Percentiles rank a stretch among this genome's conserved stretches.
These are phyloP conservation scores for Porosira glacialis DNA, from an alignment of 352 stramenopile genomes.

Conservation along the genomic window DNA sequence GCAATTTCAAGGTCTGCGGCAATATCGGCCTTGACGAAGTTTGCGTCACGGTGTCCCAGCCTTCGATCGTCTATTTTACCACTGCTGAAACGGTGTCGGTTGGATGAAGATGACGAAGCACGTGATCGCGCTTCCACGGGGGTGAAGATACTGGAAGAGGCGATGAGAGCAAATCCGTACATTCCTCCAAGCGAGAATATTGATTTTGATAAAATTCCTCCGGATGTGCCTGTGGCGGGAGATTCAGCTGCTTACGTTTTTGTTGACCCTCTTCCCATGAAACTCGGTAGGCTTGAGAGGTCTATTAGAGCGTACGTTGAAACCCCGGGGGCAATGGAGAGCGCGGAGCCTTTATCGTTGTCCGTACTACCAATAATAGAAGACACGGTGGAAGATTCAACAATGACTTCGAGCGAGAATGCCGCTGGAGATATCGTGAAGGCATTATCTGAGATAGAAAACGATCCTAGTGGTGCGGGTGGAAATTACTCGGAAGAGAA, in stretches of 20 bases:
- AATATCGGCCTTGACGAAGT: slow-evolving; percentile 93
- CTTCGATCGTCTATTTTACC: slow-evolving; percentile 90
- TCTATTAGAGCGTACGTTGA: slow-evolving; percentile 72
- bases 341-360: slow-evolving; percentile 61
- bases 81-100: slow-evolving; percentile 91
- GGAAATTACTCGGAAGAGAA: no score
- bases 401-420: slow-evolving; percentile 3
- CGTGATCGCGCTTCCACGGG: slow-evolving; percentile 73
- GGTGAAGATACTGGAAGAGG: slow-evolving; percentile 65
- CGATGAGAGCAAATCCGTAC: slow-evolving; percentile 70
- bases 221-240: slow-evolving; percentile 56
- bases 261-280: slow-evolving; percentile 73
- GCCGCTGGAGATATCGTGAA: slow-evolving; percentile 42
- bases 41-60: slow-evolving; percentile 89
- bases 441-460: not conserved
- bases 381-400: slow-evolving; percentile 51
- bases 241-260: slow-evolving; percentile 73
- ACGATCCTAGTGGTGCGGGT: no score
- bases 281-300: slow-evolving; percentile 72
- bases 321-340: slow-evolving; percentile 59
- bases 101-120: slow-evolving; percentile 97
- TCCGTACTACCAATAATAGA: slow-evolving; percentile 69
- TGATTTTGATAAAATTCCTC: slow-evolving; percentile 55
- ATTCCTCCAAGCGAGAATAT: slow-evolving; percentile 46
- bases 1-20: slow-evolving; percentile 92